phyloP scores from a whole-genome alignment of 768 basidiomycete genomes.

The Naganishia onofrii region DNA sequence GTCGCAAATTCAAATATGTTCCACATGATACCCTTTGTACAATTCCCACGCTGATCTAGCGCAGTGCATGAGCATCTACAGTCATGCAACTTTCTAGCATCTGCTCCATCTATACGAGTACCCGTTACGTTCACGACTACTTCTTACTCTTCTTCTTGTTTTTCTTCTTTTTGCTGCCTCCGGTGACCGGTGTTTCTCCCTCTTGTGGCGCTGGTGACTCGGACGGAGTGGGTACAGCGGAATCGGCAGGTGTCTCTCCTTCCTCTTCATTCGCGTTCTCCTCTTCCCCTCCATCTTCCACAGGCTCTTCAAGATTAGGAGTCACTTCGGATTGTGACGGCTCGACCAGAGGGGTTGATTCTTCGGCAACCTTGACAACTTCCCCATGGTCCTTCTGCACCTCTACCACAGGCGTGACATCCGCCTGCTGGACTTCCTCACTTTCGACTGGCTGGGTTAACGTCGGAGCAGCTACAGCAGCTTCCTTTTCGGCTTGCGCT shows the following conservation, averaged over 20 bases:
- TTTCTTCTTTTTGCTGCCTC: slow-evolving; percentile 13
- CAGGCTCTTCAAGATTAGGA: not conserved
- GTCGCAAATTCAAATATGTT: not conserved
- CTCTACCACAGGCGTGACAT: not conserved
- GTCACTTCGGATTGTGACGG: not conserved
- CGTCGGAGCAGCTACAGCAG: not conserved
- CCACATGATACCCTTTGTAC: too few species aligned
- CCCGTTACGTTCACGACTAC: not conserved
- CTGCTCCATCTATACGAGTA: not conserved
- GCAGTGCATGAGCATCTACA: not conserved
- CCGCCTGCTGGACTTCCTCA: too few species aligned
- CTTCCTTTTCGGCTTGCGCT: slow-evolving; percentile 10
- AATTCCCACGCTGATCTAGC: not conserved
- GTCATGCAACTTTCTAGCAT: not conserved
- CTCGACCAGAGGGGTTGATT: not conserved
- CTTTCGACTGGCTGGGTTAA: not conserved
- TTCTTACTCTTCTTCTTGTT: slow-evolving; percentile 26
- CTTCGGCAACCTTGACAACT: not conserved
- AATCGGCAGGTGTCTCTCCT: slow-evolving; percentile 11
- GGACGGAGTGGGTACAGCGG: slow-evolving; percentile 3
- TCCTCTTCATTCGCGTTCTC: not conserved
- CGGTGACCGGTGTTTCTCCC: not conserved
- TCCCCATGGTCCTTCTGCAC: slow-evolving; percentile 18
- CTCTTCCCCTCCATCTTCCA: not conserved
- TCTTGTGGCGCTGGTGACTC: not conserved